Evolutionary conservation across 2,329 filamentous ascomycete species (phyloP).

Genomic region (Hypoxylon sp.): DNA sequence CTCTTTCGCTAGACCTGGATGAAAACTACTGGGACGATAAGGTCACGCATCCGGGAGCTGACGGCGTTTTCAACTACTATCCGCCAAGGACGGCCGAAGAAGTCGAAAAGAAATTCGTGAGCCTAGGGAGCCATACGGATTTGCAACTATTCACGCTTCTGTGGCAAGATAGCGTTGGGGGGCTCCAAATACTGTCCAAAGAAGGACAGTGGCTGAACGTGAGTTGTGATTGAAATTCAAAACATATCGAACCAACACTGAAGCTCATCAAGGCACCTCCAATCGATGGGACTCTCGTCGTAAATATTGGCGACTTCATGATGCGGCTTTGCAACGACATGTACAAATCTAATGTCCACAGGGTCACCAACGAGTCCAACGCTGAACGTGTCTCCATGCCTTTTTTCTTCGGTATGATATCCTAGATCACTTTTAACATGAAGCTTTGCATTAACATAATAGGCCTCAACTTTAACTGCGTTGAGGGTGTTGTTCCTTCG

Average conservation of each 20-base stretch:
- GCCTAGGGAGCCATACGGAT: slow-evolving; percentile 62
- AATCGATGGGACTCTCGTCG: slow-evolving; percentile 57
- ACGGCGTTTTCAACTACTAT: slow-evolving; percentile 54
- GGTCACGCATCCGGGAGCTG: slow-evolving; percentile 59
- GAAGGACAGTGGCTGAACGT: slow-evolving; percentile 55
- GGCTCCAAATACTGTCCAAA: slow-evolving; percentile 54
- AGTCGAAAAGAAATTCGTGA: slow-evolving; percentile 45
- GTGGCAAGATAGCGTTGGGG: slow-evolving; percentile 55
- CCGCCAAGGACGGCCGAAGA: slow-evolving; percentile 44
- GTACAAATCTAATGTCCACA: slow-evolving; percentile 60
- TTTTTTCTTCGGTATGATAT: slow-evolving; percentile 60
- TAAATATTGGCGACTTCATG: slow-evolving; percentile 63
- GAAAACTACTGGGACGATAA: slow-evolving; percentile 65
- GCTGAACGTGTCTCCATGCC: slow-evolving; percentile 61
- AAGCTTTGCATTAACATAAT: slow-evolving; percentile 7
- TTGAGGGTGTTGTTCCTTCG: slow-evolving; percentile 57
- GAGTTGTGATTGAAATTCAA: too few relatives aligned
- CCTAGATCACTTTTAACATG: neutral
- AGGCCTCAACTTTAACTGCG: slow-evolving; percentile 61
- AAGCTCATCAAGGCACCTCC: slow-evolving; percentile 49
- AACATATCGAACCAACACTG: too few relatives aligned
- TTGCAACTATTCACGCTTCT: slow-evolving; percentile 62
- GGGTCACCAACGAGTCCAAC: slow-evolving; percentile 55
- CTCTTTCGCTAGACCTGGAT: slow-evolving; percentile 61
- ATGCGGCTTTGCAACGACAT: slow-evolving; percentile 60